A percentile compares a stretch with the other conserved stretches of the same genome.
phyloP scores from a whole-genome alignment of 2,329 filamentous ascomycete genomes.

The Tothia fuscella region DNA sequence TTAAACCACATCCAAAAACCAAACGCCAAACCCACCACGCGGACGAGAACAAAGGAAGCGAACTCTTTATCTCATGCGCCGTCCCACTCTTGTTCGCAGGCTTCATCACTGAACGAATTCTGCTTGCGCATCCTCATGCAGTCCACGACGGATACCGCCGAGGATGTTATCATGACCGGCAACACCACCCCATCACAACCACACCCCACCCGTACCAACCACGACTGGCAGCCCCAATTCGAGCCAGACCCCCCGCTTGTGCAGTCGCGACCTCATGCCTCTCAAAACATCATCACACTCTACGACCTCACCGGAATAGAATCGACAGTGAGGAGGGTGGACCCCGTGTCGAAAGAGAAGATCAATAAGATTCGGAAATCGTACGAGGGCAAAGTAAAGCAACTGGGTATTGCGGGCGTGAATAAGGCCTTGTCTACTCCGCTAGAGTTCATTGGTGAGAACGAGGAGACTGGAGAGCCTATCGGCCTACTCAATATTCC shows the following conservation, averaged over 20 bases:
- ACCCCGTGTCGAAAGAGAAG: conserved; percentile 53
- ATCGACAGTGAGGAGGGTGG: conserved; percentile 45
- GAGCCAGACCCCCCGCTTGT: conserved; percentile 26
- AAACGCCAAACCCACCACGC: no score
- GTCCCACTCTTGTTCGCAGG: no score
- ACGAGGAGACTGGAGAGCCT: not conserved
- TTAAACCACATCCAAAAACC: no score
- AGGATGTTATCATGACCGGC: conserved; percentile 10
- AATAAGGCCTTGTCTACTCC: conserved; percentile 33
- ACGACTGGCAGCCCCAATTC: conserved; percentile 12
- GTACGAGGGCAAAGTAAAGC: conserved; percentile 42
- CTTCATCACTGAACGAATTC: no score
- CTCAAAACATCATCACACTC: conserved; percentile 46
- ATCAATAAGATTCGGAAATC: conserved; percentile 49
- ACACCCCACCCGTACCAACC: conserved; percentile 17
- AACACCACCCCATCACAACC: conserved; percentile 19
- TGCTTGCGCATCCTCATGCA: no score
- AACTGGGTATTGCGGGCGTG: conserved; percentile 35
- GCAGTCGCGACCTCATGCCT: conserved; percentile 42
- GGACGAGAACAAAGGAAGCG: no score
- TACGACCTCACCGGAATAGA: conserved; percentile 46
- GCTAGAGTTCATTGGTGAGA: conserved; percentile 19
- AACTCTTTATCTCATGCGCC: no score
- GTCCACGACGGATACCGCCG: no score
- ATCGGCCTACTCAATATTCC: not conserved